A percentile compares a stretch with the other conserved stretches of the same genome.
phyloP scores from a whole-genome alignment of 108 stramenopile genomes.

The Cyclostephanos invisitatus region DNA sequence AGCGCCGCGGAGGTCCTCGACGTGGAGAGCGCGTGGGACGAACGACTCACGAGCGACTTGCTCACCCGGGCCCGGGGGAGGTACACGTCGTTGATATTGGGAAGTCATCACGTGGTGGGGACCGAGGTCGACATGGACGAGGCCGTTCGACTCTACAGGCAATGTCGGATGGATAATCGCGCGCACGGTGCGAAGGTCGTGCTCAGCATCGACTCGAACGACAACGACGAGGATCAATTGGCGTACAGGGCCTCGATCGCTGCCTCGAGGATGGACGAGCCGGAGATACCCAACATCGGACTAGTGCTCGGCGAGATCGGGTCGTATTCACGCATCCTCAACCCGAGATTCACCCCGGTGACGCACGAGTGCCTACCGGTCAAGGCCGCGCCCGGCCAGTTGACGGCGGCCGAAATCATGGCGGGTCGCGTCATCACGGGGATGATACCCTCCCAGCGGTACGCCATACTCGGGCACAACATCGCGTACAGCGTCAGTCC shows the following conservation, averaged over 20 bases:
- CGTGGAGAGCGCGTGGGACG: slow-evolving; percentile 93
- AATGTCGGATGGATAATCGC: slow-evolving; percentile 85
- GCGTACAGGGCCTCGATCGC: slow-evolving; percentile 78
- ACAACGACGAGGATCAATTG: slow-evolving; percentile 74
- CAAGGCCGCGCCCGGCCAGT: slow-evolving; percentile 96
- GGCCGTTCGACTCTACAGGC: slow-evolving; percentile 76
- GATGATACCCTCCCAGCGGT: slow-evolving; percentile 67
- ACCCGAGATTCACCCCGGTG: slow-evolving; percentile 92
- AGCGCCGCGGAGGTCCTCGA: slow-evolving; percentile 94
- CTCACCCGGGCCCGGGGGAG: slow-evolving; percentile 61
- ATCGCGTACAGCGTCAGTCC: slow-evolving; percentile 95
- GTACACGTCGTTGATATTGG: slow-evolving; percentile 85
- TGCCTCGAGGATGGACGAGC: slow-evolving; percentile 52
- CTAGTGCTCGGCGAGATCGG: slow-evolving; percentile 87
- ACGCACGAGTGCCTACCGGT: slow-evolving; percentile 91
- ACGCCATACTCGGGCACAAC: slow-evolving; percentile 91
- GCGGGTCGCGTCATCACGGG: slow-evolving; percentile 79
- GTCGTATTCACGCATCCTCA: slow-evolving; percentile 90
- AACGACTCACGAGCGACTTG: slow-evolving; percentile 54
- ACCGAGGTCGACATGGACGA: slow-evolving; percentile 61
- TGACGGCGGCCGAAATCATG: slow-evolving; percentile 94
- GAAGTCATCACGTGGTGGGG: slow-evolving; percentile 93
- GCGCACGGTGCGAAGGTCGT: slow-evolving; percentile 94
- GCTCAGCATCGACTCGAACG: slow-evolving; percentile 67
- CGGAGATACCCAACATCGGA: slow-evolving; percentile 88